Conservation (phyloP, 768 basidiomycete genomes). For the Amanita subjunquillea region DNA sequence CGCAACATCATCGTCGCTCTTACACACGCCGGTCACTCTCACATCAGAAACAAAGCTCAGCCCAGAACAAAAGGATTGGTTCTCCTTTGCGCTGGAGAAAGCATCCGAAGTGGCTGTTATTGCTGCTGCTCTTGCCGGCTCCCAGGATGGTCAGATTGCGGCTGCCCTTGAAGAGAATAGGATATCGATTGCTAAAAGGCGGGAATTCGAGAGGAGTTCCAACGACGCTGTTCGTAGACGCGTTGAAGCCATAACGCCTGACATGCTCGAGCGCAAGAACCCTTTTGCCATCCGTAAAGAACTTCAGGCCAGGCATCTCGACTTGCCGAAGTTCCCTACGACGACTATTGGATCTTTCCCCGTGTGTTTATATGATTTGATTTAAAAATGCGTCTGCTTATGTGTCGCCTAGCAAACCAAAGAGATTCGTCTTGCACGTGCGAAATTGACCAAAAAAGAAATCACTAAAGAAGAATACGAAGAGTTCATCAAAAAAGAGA, state of each 20-base stretch:
- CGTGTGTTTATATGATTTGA: constrained; percentile 26
- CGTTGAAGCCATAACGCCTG: constrained; percentile 82
- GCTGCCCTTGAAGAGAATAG: constrained; percentile 83
- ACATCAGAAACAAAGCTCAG: constrained; percentile 88
- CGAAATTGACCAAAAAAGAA: constrained; percentile 89
- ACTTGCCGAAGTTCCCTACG: constrained; percentile 95
- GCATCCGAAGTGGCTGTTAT: constrained; percentile 81
- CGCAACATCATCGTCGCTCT: constrained; percentile 93
- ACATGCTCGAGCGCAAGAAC: constrained; percentile 79
- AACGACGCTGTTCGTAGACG: constrained; percentile 94
- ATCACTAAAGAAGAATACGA: constrained; percentile 84
- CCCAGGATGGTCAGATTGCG: constrained; percentile 63
- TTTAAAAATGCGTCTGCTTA: neutral
- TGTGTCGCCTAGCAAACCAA: constrained; percentile 74
- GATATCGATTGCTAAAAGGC: constrained; percentile 84
- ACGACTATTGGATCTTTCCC: constrained; percentile 99
- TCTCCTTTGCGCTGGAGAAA: constrained; percentile 97
- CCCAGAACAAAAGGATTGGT: constrained; percentile 89
- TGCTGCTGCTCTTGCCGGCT: constrained; percentile 77
- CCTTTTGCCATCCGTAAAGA: constrained; percentile 82
- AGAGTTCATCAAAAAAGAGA: constrained; percentile 97
- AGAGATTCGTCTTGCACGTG: constrained; percentile 95
- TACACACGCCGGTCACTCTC: constrained; percentile 96
- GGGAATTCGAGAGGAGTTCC: constrained; percentile 87
- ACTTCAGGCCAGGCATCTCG: constrained; percentile 79